A percentile compares a stretch with the other conserved stretches of the same genome.
phyloP scores from a whole-genome alignment of 495 filamentous ascomycete genomes.

The Trypethelium eluteriae region DNA sequence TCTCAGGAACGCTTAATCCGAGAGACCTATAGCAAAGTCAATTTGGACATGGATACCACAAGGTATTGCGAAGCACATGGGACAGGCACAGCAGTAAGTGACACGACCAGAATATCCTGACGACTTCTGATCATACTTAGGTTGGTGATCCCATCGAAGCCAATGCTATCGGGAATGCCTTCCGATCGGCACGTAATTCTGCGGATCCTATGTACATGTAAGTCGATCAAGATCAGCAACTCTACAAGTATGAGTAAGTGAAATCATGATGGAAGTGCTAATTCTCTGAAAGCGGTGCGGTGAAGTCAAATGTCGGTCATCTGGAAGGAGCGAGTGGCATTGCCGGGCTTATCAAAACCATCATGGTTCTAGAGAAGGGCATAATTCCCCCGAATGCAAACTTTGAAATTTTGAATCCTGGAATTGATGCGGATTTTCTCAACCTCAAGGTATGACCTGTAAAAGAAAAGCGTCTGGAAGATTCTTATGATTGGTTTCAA shows the following conservation, averaged over 20 bases:
- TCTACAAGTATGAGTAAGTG: not conserved
- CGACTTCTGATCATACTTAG: not conserved
- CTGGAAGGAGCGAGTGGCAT: conserved; percentile 50
- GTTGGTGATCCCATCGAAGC: conserved; percentile 14
- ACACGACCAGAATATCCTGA: not conserved
- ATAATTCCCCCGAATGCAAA: conserved; percentile 41
- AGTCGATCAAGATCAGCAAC: not conserved
- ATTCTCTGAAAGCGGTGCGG: conserved; percentile 36
- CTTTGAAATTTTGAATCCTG: conserved; percentile 40
- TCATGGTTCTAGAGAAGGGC: conserved; percentile 51
- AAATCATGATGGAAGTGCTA: not conserved
- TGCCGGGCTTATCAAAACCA: conserved; percentile 51
- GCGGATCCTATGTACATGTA: not conserved
- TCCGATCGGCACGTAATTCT: not conserved
- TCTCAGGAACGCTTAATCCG: conserved; percentile 12
- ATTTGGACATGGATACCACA: conserved; percentile 28
- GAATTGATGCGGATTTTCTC: conserved; percentile 19
- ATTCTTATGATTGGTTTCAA: not conserved
- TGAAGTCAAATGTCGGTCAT: conserved; percentile 58
- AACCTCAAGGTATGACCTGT: conserved; percentile 16
- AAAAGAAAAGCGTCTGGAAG: not conserved
- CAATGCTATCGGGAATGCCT: conserved; percentile 2
- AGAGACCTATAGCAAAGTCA: conserved; percentile 13
- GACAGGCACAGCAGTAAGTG: conserved; percentile 47
- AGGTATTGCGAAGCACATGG: conserved; percentile 40